Conservation (phyloP, 495 filamentous ascomycete species). For the Penicillium atrosanguineum region DNA sequence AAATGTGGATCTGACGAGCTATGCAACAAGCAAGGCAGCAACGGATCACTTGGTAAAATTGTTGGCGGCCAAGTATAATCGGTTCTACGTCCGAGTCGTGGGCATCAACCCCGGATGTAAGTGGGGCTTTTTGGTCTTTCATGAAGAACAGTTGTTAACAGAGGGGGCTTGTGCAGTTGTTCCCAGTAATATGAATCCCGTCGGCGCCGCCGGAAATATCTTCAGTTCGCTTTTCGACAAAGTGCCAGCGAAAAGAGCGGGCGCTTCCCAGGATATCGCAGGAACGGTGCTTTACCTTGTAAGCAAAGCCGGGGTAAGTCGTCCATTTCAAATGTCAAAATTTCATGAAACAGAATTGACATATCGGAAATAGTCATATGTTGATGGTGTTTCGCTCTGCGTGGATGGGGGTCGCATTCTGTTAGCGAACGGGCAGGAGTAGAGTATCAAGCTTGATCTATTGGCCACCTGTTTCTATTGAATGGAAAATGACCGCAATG, state of each 20-base stretch:
- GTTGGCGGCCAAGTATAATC: slow-evolving; percentile 39
- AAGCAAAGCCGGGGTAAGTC: slow-evolving; percentile 38
- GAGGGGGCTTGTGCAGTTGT: slow-evolving; percentile 36
- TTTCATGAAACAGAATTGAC: no score
- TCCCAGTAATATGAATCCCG: slow-evolving; percentile 48
- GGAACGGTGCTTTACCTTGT: slow-evolving; percentile 40
- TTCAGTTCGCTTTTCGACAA: slow-evolving; percentile 43
- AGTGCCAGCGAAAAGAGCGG: slow-evolving; percentile 42
- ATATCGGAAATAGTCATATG: slow-evolving; percentile 25
- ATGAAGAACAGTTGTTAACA: background rate
- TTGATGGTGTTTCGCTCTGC: slow-evolving; percentile 37
- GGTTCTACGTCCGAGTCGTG: slow-evolving; percentile 42
- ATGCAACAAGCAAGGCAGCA: slow-evolving; percentile 44
- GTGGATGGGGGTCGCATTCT: slow-evolving; percentile 37
- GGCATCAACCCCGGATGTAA: slow-evolving; percentile 48
- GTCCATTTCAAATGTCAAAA: no score
- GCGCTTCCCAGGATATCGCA: slow-evolving; percentile 37
- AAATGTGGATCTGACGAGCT: slow-evolving; percentile 46
- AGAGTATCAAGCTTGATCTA: no score
- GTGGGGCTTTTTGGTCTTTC: slow-evolving; percentile 7
- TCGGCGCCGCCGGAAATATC: slow-evolving; percentile 41
- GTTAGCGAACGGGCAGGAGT: slow-evolving; percentile 39
- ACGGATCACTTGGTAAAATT: slow-evolving; percentile 45
- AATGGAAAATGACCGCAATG: no score
- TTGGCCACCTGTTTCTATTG: no score